A percentile compares a stretch with the other conserved stretches of the same genome.
phyloP scores from a whole-genome alignment of 2,329 filamentous ascomycete species.

The Phialophora tarda region DNA sequence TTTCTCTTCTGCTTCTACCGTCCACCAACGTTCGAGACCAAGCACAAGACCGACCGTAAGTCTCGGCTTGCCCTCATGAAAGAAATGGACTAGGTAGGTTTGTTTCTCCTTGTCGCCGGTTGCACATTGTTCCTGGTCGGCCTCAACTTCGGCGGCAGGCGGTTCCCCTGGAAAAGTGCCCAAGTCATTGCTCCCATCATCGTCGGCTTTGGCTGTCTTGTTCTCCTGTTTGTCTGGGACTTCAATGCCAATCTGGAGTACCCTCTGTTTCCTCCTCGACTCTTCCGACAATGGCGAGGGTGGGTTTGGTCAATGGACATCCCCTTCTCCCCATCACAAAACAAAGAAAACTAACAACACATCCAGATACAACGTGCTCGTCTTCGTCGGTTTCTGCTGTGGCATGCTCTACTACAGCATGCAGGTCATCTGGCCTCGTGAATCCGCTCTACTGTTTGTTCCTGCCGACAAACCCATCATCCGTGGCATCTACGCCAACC shows the following conservation, averaged over 20 bases:
- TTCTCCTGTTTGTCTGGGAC: slow-evolving; percentile 49
- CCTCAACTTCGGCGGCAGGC: slow-evolving; percentile 50
- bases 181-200: slow-evolving; percentile 47
- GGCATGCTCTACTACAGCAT: slow-evolving; percentile 56
- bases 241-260: slow-evolving; percentile 46
- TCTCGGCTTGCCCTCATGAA: slow-evolving; percentile 46
- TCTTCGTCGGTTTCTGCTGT: slow-evolving; percentile 49
- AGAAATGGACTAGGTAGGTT: slow-evolving; percentile 55
- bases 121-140: slow-evolving; percentile 53
- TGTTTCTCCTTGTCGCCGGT: slow-evolving; percentile 51
- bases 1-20: slow-evolving; percentile 51
- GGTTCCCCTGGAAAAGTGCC: slow-evolving; percentile 51
- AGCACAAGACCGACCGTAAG: slow-evolving; percentile 44
- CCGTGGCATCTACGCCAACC: slow-evolving; percentile 24
- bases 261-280: slow-evolving; percentile 51
- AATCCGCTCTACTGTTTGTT: slow-evolving; percentile 27
- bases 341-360: slow-evolving; percentile 39
- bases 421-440: slow-evolving; percentile 53
- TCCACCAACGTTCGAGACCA: slow-evolving; percentile 55
- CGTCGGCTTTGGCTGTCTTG: slow-evolving; percentile 46
- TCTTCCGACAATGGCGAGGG: slow-evolving; percentile 49
- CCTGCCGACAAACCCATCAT: slow-evolving; percentile 27
- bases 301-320: slow-evolving; percentile 9
- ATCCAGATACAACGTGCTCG: slow-evolving; percentile 32
- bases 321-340: no score